Evolutionary conservation across 1,284 basidiomycete genomes (phyloP), one percentile per base, ranked within the genome.

Genomic region (Ustilago sp.): DNA sequence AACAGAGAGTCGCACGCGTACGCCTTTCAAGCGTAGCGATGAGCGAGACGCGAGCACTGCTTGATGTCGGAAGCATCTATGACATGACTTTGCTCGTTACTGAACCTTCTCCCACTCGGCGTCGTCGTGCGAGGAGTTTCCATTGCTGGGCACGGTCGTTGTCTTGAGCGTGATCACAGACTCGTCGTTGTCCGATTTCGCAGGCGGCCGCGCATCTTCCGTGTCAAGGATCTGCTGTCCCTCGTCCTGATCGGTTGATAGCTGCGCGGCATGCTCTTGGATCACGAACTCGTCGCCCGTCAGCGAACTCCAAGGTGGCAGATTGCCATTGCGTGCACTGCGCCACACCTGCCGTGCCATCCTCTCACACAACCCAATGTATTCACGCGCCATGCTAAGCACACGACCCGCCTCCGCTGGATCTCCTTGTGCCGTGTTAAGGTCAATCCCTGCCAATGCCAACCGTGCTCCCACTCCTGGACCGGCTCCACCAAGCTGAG

Each of bases 71-170:
- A 28, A 45, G 43, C 43, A 45, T 7, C 6, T 45, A 19, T 19
- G 19, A 1, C 11, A 19, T 54, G n/a, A 12, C 12, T 34, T 38
- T 19, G 6, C 34, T 38, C 11, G 12, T 51, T 39, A 61, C 38
- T 77, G 66, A 41, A 81, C 78, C 63, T 81, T 80, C 45, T 81
- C 75, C 80, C 80, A 81, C 54, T 79, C 76, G 7, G 59, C 65
- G 17, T 71, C 65, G 7, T 45, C 43, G 31, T 72, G 66, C n/a
- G 48, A 60, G 23, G 65, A 59, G 12, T 54, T 54, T 17, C 66
- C 66, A 35, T 58, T 63, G 63, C 59, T 59, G 12, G 78, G 78
- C 11, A 80, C 71, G 5, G 68, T 74, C 9, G 64, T 59, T 15
- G 61, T 77, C 53, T 77, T 77, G 36, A 54, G 17, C 6, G 71